A percentile compares a stretch with the other conserved stretches of the same genome.
These are phyloP conservation scores for Phytophthora sp. DNA, from an alignment of 352 stramenopile genomes.

Conservation along the genomic window DNA sequence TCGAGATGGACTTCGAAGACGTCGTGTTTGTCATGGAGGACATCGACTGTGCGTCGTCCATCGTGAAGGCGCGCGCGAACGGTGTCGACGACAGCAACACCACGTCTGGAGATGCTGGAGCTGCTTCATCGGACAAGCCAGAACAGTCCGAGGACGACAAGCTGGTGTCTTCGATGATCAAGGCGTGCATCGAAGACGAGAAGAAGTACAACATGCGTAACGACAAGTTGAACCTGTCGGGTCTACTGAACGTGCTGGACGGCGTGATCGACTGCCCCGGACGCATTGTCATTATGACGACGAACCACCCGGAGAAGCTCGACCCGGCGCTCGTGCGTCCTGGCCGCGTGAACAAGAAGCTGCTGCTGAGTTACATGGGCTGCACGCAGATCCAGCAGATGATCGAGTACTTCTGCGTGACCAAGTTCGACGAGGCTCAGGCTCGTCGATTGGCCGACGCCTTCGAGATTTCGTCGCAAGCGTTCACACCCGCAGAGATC, in stretches of 20 bases:
- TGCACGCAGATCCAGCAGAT: slow-evolving; percentile 48
- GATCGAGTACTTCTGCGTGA: slow-evolving; percentile 70
- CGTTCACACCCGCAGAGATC: slow-evolving; percentile 54
- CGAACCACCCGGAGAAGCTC: slow-evolving; percentile 92
- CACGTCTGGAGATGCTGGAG: not conserved
- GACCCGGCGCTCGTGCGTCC: slow-evolving; percentile 91
- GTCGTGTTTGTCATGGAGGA: slow-evolving; percentile 92
- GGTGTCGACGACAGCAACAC: slow-evolving; percentile 55
- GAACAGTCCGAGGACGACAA: slow-evolving; percentile 32
- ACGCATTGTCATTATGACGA: slow-evolving; percentile 93
- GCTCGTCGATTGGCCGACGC: slow-evolving; percentile 1
- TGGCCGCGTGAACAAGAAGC: slow-evolving; percentile 88
- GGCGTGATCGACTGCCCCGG: slow-evolving; percentile 88
- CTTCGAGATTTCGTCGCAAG: slow-evolving; percentile 21
- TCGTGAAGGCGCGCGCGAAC: slow-evolving; percentile 59
- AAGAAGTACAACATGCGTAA: slow-evolving; percentile 27
- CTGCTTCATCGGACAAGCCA: not conserved
- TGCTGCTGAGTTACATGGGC: slow-evolving; percentile 73
- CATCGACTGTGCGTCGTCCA: slow-evolving; percentile 78
- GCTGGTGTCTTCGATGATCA: slow-evolving; percentile 44
- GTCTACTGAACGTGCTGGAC: slow-evolving; percentile 90
- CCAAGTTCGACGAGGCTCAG: slow-evolving; percentile 26
- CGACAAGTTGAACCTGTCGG: slow-evolving; percentile 76
- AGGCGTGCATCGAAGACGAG: slow-evolving; percentile 33
- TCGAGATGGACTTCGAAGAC: slow-evolving; percentile 77